phyloP scores from a whole-genome alignment of 495 filamentous ascomycete species.

The Trichoderma reesei region DNA sequence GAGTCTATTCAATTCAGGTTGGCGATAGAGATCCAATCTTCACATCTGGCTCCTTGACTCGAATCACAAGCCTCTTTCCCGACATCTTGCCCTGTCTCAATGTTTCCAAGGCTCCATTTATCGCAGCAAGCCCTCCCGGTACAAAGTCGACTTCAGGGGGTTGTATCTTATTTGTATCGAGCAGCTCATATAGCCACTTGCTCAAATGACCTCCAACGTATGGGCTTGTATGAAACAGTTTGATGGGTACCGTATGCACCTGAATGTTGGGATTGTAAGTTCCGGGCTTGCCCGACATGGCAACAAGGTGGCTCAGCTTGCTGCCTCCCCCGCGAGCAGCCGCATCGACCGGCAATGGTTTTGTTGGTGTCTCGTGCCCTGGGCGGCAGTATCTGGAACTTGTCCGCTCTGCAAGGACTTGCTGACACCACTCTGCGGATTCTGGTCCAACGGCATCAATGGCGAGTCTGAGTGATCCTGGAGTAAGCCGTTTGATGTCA shows the following conservation, averaged over 20 bases:
- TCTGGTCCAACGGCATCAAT: slow-evolving; percentile 49
- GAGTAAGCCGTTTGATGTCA: slow-evolving; percentile 42
- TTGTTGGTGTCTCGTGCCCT: background rate
- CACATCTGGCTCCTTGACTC: slow-evolving; percentile 17
- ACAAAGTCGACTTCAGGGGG: slow-evolving; percentile 2
- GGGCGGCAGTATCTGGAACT: background rate
- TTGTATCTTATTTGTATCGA: background rate
- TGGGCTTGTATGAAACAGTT: slow-evolving; percentile 45
- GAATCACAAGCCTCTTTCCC: slow-evolving; percentile 8
- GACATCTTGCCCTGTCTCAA: background rate
- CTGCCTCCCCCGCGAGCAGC: slow-evolving; percentile 18
- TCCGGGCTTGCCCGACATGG: slow-evolving; percentile 53
- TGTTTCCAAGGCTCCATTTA: slow-evolving; percentile 2
- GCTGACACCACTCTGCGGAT: slow-evolving; percentile 25
- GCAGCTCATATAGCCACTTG: slow-evolving; percentile 10
- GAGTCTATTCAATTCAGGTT: too few relatives aligned
- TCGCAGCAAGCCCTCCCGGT: background rate
- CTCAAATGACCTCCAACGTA: slow-evolving; percentile 7
- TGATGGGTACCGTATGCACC: slow-evolving; percentile 55
- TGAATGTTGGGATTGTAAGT: slow-evolving; percentile 31
- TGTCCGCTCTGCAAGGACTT: slow-evolving; percentile 5
- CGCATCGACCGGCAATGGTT: slow-evolving; percentile 8
- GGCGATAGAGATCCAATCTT: background rate
- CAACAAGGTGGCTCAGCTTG: slow-evolving; percentile 44
- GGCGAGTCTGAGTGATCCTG: slow-evolving; percentile 41